Conservation (phyloP, 148 eudicot species). For the Arbutus unedo region DNA sequence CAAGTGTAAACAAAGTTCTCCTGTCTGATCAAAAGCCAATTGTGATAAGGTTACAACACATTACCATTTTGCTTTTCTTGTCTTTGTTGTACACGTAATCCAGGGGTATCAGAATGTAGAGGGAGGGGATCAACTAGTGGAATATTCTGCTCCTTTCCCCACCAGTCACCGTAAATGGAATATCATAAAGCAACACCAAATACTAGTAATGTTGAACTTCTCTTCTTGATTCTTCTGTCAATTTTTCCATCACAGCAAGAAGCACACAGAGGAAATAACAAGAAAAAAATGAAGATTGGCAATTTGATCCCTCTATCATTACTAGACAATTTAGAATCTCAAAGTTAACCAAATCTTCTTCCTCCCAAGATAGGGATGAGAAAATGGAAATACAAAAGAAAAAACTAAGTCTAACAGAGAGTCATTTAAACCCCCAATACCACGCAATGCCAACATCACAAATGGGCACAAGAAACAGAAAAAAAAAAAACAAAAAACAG, state of each 20-base stretch:
- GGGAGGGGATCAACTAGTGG: background rate
- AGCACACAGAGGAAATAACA: background rate
- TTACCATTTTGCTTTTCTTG: no score
- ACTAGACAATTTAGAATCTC: slow-evolving; percentile 8
- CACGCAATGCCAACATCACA: slow-evolving; percentile 3
- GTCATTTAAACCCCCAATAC: slow-evolving; percentile 2
- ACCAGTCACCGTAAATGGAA: no score
- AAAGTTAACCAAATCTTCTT: background rate
- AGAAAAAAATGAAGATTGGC: background rate
- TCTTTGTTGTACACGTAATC: no score
- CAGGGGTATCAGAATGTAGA: no score
- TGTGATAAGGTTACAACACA: background rate
- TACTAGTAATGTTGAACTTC: background rate
- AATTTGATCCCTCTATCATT: slow-evolving; percentile 6
- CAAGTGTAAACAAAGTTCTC: background rate
- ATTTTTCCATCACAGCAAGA: background rate
- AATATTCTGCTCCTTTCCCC: background rate
- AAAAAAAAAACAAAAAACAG: background rate
- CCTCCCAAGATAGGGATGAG: background rate
- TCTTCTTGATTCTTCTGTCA: background rate
- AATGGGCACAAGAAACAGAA: background rate
- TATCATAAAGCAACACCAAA: background rate
- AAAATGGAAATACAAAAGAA: slow-evolving; percentile 5
- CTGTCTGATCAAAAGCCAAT: background rate
- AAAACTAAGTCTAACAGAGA: background rate